Evolutionary conservation across 305 asterid genomes (phyloP), one percentile per base, ranked within the genome.

Genomic region (Rubia balearica): DNA sequence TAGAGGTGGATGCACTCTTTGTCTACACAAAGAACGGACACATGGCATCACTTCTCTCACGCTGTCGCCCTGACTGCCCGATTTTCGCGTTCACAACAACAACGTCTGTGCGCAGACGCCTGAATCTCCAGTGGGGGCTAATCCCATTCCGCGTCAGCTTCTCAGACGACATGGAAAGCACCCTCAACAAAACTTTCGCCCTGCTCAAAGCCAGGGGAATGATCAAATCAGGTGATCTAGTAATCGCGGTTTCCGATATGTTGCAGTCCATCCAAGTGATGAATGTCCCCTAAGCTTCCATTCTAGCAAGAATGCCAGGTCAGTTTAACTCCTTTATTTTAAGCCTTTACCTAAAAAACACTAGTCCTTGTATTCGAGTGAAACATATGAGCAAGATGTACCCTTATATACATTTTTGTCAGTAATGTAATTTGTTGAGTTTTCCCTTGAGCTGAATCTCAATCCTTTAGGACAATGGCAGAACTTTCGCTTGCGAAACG

Each of bases 31-130:
- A 87, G 82, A 67, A 73, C 46, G 97, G 99, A 61, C 92, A 95
- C 83, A 90, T 95, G 99, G 99, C 99, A 71, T 90, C 99, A 63
- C 92, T 95, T 67, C 71, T 95, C 76, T 95, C 99, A 33, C 96
- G 99, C 27, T 87, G 98, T 69, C 91, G 98, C 12, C 97, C 99
- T 4, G 99, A 91, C 78, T 95, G 97, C 86, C 99, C 98, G 61
- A 92, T 90, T 57, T 95, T 95, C 19, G 98, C 99, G n/a, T 95
- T 95, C 74, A 95, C 98, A 14, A 80, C 91, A 6, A 75, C 96
- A 1, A 91, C 98, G 5, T 86, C 97, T 2, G 90, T 90, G 22
- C 95, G 99, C 27, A 83, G 99, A 77, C 96, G 96, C 73, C 75
- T 91, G 74, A 95, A 95, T 87, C 86, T 95, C 73, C 98, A 95